Conservation (phyloP, 176 grass and related monocot genomes). For the Musa acuminata region DNA sequence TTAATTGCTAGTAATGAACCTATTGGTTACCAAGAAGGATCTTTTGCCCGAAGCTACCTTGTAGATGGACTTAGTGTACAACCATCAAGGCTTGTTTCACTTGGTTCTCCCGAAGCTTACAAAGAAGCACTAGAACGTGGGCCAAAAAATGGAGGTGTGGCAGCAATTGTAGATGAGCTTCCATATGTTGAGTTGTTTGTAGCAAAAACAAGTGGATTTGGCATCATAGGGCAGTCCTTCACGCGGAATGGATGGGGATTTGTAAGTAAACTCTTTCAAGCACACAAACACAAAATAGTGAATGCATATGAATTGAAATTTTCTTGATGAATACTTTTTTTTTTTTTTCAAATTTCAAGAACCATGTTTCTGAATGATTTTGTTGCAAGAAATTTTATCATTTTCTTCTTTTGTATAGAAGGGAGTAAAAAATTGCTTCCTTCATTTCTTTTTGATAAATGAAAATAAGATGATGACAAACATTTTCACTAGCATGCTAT, state of each 20-base stretch:
- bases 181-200: constrained; percentile 17
- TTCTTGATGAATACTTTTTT: not conserved
- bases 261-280: constrained; percentile 10
- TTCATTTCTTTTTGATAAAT: too few species aligned
- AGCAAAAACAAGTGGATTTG: constrained; percentile 17
- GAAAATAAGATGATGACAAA: too few species aligned
- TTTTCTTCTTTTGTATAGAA: not conserved
- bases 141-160: constrained; percentile 18
- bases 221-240: constrained; percentile 15
- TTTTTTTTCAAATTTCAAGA: not conserved
- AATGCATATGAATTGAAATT: too few species aligned
- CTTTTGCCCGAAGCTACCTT: constrained; percentile 16
- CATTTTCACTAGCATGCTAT: not conserved
- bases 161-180: constrained; percentile 21
- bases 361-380: not conserved
- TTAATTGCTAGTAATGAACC: constrained; percentile 17
- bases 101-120: constrained; percentile 18
- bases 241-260: constrained; percentile 16
- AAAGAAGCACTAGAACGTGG: constrained; percentile 15
- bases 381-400: not conserved
- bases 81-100: constrained; percentile 16
- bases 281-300: too few species aligned
- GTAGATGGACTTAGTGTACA: constrained; percentile 2
- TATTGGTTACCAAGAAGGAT: constrained; percentile 21
- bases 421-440: too few species aligned